Evolutionary conservation across 257 asterid species (phyloP).

Genomic region (Cruciata laevipes): DNA sequence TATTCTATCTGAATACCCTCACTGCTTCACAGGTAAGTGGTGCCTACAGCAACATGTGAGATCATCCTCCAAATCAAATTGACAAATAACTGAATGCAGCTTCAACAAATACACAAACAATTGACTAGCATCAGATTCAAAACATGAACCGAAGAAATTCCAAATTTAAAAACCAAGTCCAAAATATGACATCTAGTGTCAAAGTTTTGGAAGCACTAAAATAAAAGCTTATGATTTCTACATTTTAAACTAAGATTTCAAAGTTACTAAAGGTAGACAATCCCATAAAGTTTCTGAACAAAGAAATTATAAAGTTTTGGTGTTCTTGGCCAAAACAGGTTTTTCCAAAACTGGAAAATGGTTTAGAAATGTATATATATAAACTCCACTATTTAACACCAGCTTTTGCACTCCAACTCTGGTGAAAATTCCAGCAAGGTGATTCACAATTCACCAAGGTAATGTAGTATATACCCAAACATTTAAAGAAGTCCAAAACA

Average conservation of each 20-base stretch:
- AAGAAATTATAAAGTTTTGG: neutral
- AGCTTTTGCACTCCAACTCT: too few relatives aligned
- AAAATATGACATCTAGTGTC: neutral
- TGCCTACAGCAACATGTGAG: constrained; percentile 32
- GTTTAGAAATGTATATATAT: too few relatives aligned
- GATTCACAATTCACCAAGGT: too few relatives aligned
- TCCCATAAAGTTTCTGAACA: neutral
- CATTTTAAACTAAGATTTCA: neutral
- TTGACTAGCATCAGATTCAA: neutral
- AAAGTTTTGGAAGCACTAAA: neutral
- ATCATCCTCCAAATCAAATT: constrained; percentile 12
- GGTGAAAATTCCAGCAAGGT: too few relatives aligned
- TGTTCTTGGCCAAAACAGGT: neutral
- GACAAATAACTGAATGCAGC: neutral
- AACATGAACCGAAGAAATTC: too few relatives aligned
- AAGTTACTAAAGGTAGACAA: constrained; percentile 3
- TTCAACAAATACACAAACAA: neutral
- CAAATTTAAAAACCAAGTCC: neutral
- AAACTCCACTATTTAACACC: too few relatives aligned
- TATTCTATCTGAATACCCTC: constrained; percentile 86
- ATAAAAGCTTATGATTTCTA: neutral
- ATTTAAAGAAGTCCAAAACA: too few relatives aligned
- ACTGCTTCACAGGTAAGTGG: constrained; percentile 47
- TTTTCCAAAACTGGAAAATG: neutral
- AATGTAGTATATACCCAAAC: too few relatives aligned